Evolutionary conservation across 768 basidiomycete species (phyloP).

Genomic region (Lactarius tabidus): DNA sequence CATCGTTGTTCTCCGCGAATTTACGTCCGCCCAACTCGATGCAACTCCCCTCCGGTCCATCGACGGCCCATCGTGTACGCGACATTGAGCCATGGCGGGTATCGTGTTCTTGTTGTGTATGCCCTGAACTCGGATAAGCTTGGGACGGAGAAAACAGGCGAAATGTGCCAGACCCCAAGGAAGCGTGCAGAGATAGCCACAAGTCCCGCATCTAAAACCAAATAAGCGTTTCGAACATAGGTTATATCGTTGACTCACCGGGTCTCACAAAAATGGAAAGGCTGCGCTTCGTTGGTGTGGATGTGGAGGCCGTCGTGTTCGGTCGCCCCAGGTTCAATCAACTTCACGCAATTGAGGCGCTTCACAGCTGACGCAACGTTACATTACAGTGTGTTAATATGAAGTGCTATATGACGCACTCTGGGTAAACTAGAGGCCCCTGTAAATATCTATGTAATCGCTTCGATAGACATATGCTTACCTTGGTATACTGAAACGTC

Average conservation of each 20-base stretch:
- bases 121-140: slow-evolving; percentile 37
- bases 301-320: slow-evolving; percentile 46
- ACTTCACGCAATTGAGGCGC: slow-evolving; percentile 47
- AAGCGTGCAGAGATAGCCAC: slow-evolving; percentile 55
- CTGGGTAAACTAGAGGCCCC: slow-evolving; percentile 45
- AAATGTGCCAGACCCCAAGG: slow-evolving; percentile 41
- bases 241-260: too few relatives aligned
- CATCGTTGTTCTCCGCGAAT: slow-evolving; percentile 51
- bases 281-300: slow-evolving; percentile 41
- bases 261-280: slow-evolving; percentile 38
- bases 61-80: slow-evolving; percentile 51
- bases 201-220: slow-evolving; percentile 25
- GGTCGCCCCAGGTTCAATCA: slow-evolving; percentile 36
- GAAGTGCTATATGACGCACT: slow-evolving; percentile 32
- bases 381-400: neutral
- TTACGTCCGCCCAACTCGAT: slow-evolving; percentile 54
- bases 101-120: slow-evolving; percentile 57
- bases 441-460: neutral
- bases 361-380: slow-evolving; percentile 39
- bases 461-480: slow-evolving; percentile 24
- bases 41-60: slow-evolving; percentile 46
- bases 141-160: too few relatives aligned
- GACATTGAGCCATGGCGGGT: slow-evolving; percentile 65
- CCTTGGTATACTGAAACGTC: slow-evolving; percentile 65
- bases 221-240: too few relatives aligned